Conservation (phyloP, 163 green algal genomes). For the Chlamydomonas reinhardtii region DNA sequence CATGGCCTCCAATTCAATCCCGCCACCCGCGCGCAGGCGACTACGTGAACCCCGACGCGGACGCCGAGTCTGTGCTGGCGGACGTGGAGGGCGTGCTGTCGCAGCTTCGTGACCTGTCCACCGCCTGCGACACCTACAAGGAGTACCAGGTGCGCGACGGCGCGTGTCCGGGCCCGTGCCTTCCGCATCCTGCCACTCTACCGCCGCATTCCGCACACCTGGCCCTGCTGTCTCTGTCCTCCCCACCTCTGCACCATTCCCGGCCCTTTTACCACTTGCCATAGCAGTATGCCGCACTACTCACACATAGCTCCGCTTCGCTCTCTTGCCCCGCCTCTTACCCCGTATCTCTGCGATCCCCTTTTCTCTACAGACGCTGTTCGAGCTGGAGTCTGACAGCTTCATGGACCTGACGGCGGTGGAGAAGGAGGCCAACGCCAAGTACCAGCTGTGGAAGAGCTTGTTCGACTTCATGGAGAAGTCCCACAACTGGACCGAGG, state of each 20-base stretch:
- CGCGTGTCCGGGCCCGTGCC: too few relatives aligned
- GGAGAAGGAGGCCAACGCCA: slow-evolving; percentile 78
- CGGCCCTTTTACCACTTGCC: too few relatives aligned
- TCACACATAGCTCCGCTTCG: too few relatives aligned
- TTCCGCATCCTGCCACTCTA: too few relatives aligned
- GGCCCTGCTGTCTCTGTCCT: too few relatives aligned
- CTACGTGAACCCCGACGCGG: slow-evolving; percentile 77
- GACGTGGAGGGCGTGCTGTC: slow-evolving; percentile 75
- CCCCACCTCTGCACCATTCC: too few relatives aligned
- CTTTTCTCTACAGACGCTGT: slow-evolving; percentile 55
- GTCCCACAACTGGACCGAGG: slow-evolving; percentile 76
- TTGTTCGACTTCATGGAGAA: slow-evolving; percentile 79
- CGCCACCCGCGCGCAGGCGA: too few relatives aligned
- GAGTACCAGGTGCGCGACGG: slow-evolving; percentile 68
- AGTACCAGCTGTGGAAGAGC: slow-evolving; percentile 81
- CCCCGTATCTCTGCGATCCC: not conserved
- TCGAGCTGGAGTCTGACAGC: slow-evolving; percentile 77
- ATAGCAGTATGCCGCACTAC: too few relatives aligned
- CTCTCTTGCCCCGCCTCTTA: too few relatives aligned
- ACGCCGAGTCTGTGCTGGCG: slow-evolving; percentile 74
- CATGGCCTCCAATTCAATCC: too few relatives aligned
- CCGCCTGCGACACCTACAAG: slow-evolving; percentile 54
- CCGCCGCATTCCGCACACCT: too few relatives aligned
- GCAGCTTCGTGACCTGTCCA: slow-evolving; percentile 63
- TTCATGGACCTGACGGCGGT: slow-evolving; percentile 72